Conservation (phyloP, 768 basidiomycete genomes). For the Tricholoma terreum region DNA sequence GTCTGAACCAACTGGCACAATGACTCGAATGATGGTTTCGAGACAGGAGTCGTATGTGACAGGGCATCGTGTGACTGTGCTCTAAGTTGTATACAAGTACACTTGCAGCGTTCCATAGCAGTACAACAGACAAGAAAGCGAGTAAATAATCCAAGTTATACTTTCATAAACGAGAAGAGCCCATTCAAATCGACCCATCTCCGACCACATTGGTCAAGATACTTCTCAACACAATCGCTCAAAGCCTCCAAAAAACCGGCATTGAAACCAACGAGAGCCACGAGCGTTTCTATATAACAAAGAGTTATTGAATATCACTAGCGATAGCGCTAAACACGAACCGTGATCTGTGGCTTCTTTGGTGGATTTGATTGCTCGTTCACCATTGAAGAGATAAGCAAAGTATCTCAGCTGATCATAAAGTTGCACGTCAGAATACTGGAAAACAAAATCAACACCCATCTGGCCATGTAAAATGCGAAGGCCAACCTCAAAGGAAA, state of each 20-base stretch:
- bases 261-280: slow-evolving; percentile 49
- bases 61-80: too few species aligned
- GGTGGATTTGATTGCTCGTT: slow-evolving; percentile 55
- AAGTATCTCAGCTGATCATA: slow-evolving; percentile 92
- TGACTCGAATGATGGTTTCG: too few species aligned
- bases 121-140: not conserved
- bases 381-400: slow-evolving; percentile 69
- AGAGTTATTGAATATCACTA: not conserved
- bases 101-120: too few species aligned
- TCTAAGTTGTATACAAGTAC: too few species aligned
- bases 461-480: not conserved
- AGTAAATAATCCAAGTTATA: slow-evolving; percentile 27
- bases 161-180: slow-evolving; percentile 82
- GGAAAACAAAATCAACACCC: slow-evolving; percentile 1
- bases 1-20: not conserved
- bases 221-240: slow-evolving; percentile 61
- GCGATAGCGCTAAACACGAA: slow-evolving; percentile 19
- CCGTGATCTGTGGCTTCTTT: slow-evolving; percentile 44
- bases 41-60: too few species aligned
- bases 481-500: slow-evolving; percentile 68
- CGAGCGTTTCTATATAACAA: slow-evolving; percentile 49
- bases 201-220: slow-evolving; percentile 84
- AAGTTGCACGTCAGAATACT: slow-evolving; percentile 50
- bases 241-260: slow-evolving; percentile 48
- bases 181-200: slow-evolving; percentile 82